Base-by-base conservation (phyloP, 2,329 filamentous ascomycete genomes). In the Microdochium nivale region DNA sequence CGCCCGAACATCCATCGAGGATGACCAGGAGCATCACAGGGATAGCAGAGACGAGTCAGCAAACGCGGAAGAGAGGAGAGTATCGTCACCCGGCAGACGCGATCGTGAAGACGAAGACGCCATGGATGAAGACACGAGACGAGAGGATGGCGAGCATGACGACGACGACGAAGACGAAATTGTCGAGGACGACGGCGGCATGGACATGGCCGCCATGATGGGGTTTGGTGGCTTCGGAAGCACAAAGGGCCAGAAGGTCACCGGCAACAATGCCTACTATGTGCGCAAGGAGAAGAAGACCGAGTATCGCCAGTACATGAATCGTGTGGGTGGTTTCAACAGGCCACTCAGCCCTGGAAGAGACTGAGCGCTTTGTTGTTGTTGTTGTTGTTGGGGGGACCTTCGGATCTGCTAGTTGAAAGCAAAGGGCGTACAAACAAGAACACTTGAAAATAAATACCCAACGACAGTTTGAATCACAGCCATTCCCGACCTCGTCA, bases 271-370 rank as follows among this genome's bases (percentile, higher is more conserved):
- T 64, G 82, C 86, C 43, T 91, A 88, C 51, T 89, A 77, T 0
- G 83, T 96, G 50, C 77, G 86, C 59, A 96, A 94, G 76, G 90
- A 94, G 72, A 96, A 96, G 82, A 91, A 90, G 81, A 88, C 86
- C 14, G 82, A 95, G 74, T 97, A 96, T 65, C 80, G 94, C 60
- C 94, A 99, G 79, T 99, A 99, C 70, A 99, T 99, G 83, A 94
- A 94, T 64, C 80, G 88, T 52, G 76, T 83, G 49, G 88, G 88
- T 52, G 88, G 88, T 5, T 94, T 94, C 74, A 94, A 92, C 66
- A 72, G 88, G 60, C 87, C 88, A 47, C 71, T 91, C 50, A 87
- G 84, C 67, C 83, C 82, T 19, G 9, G 9, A 23, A 47, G 46
- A 44, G 40, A 44, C 10, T 44, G 27, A 30, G 27, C 5, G 27